These are phyloP conservation scores for Prunella vulgaris DNA, from an alignment of 257 asterid genomes.

Conservation along the genomic window DNA sequence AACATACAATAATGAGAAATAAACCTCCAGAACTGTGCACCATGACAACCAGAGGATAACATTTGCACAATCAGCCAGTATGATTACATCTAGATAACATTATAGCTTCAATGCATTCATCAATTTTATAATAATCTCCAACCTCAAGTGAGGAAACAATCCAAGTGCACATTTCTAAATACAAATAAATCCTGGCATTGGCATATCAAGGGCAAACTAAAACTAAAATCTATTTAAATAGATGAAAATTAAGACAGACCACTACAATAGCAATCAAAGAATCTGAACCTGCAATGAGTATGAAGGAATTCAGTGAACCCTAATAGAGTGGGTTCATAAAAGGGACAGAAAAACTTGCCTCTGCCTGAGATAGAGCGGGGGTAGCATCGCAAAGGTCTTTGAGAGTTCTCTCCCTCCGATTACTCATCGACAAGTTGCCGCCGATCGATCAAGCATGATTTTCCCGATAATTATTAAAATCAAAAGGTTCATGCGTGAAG, in stretches of 20 bases:
- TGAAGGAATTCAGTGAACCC: conserved; percentile 32
- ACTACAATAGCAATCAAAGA: background rate
- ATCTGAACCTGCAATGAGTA: background rate
- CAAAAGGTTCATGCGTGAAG: conserved; percentile 1
- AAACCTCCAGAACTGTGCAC: conserved; percentile 8
- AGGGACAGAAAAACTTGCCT: conserved; percentile 38
- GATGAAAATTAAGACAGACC: background rate
- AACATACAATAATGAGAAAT: conserved; percentile 12
- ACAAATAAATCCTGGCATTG: background rate
- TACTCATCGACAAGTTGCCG: conserved; percentile 44
- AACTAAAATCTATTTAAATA: conserved; percentile 6
- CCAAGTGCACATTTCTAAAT: conserved; percentile 3
- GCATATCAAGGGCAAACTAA: background rate
- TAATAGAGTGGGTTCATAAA: conserved; percentile 19
- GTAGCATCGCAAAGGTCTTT: conserved; percentile 53
- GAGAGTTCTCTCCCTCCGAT: conserved; percentile 47
- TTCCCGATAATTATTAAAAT: conserved; percentile 11
- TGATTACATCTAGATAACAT: conserved; percentile 5
- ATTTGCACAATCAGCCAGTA: conserved; percentile 8
- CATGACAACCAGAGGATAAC: background rate
- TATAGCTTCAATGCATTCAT: background rate
- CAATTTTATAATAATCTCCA: background rate
- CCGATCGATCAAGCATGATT: conserved; percentile 47
- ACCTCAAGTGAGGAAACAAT: background rate
- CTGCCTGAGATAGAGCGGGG: conserved; percentile 38